These are phyloP conservation scores for Euphorbia lathyris DNA, from an alignment of 345 rosid genomes.

Conservation along the genomic window DNA sequence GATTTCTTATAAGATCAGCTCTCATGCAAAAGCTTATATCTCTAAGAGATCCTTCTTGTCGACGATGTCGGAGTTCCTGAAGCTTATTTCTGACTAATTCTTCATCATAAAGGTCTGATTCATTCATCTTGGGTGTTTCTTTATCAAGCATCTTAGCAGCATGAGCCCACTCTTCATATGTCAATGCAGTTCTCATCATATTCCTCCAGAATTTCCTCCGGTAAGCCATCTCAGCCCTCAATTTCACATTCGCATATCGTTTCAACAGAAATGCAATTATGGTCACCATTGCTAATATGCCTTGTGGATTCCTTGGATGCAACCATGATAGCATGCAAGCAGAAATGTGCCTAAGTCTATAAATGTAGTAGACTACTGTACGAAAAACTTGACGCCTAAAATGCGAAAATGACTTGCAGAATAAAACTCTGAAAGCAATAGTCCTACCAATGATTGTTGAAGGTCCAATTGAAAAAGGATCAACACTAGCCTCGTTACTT, in stretches of 20 bases:
- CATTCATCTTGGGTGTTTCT: slow-evolving; percentile 76
- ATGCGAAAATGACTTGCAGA: slow-evolving; percentile 72
- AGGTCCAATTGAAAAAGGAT: slow-evolving; percentile 84
- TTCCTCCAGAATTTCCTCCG: slow-evolving; percentile 98
- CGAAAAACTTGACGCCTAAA: slow-evolving; percentile 51
- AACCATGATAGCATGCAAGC: slow-evolving; percentile 71
- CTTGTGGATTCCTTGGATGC: slow-evolving; percentile 93
- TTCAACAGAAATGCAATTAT: slow-evolving; percentile 77
- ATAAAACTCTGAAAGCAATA: slow-evolving; percentile 76
- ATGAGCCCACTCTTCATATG: slow-evolving; percentile 98
- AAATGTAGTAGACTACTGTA: slow-evolving; percentile 36
- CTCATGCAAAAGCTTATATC: slow-evolving; percentile 96
- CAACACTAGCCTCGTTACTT: slow-evolving; percentile 83
- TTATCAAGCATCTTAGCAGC: slow-evolving; percentile 97
- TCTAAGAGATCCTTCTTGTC: slow-evolving; percentile 81
- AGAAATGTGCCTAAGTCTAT: slow-evolving; percentile 39
- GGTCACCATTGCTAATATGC: slow-evolving; percentile 88
- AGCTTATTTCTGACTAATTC: slow-evolving; percentile 87
- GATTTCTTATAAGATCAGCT: slow-evolving; percentile 91
- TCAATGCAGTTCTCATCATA: slow-evolving; percentile 82
- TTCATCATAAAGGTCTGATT: slow-evolving; percentile 73
- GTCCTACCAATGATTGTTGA: slow-evolving; percentile 77
- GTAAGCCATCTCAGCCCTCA: slow-evolving; percentile 93
- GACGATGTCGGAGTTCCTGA: slow-evolving; percentile 76
- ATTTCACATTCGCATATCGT: slow-evolving; percentile 75